Evolutionary conservation across 192 early-diverging fungal species (phyloP).

Genomic region (Coemansia sp.): DNA sequence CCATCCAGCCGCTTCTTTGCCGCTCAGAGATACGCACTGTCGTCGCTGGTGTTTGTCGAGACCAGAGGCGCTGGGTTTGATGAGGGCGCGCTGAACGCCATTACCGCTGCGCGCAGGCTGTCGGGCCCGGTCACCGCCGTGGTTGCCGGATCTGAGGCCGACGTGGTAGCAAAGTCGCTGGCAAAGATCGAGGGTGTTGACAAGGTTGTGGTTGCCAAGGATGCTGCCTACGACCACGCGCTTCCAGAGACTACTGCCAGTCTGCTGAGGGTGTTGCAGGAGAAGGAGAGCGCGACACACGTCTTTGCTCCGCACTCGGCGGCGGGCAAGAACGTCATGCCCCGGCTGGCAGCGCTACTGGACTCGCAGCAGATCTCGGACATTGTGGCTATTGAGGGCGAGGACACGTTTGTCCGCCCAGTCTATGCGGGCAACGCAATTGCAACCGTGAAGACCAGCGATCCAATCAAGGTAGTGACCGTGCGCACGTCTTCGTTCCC

Average conservation of each 20-base stretch:
- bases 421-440: slow-evolving; percentile 98
- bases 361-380: slow-evolving; percentile 92
- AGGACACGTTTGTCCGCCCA: slow-evolving; percentile 90
- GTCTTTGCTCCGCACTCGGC: slow-evolving; percentile 83
- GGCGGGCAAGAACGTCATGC: slow-evolving; percentile 91
- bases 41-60: slow-evolving; percentile 88
- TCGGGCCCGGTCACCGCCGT: slow-evolving; percentile 83
- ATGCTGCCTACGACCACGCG: slow-evolving; percentile 58
- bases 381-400: slow-evolving; percentile 69
- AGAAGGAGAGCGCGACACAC: slow-evolving; percentile 76
- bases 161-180: slow-evolving; percentile 58
- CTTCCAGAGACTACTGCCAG: slow-evolving; percentile 79
- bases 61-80: slow-evolving; percentile 72
- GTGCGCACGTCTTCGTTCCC: slow-evolving; percentile 90
- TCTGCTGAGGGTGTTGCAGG: slow-evolving; percentile 55
- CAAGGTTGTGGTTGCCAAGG: slow-evolving; percentile 85
- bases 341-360: slow-evolving; percentile 86
- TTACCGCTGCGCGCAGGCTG: slow-evolving; percentile 79
- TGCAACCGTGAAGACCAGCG: slow-evolving; percentile 89
- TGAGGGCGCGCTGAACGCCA: slow-evolving; percentile 76
- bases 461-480: slow-evolving; percentile 82
- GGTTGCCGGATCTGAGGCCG: slow-evolving; percentile 74
- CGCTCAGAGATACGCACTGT: slow-evolving; percentile 18
- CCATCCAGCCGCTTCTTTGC: slow-evolving; percentile 19
- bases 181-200: slow-evolving; percentile 63